A percentile compares a stretch with the other conserved stretches of the same genome.
Evolutionary conservation across 306 rosid genomes (phyloP).

Genomic region (Betula pendula): DNA sequence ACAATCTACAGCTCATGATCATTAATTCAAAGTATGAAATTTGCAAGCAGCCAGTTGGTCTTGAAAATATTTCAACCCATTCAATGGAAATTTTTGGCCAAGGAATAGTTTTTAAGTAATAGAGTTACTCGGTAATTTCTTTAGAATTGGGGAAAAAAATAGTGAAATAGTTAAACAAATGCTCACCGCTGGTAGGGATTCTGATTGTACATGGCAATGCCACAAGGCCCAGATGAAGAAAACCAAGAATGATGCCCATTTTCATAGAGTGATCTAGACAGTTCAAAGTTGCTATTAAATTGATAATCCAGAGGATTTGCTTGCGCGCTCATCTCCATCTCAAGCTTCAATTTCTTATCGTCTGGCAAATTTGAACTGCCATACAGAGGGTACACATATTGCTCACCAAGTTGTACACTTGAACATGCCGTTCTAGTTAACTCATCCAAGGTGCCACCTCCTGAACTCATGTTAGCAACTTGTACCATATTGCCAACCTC

Average conservation of each 20-base stretch:
- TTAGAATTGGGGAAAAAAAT: neutral
- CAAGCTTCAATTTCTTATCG: slow-evolving; percentile 36
- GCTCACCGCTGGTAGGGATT: slow-evolving; percentile 54
- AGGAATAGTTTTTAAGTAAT: neutral
- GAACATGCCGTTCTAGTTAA: slow-evolving; percentile 47
- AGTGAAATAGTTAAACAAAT: neutral
- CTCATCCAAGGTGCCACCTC: slow-evolving; percentile 47
- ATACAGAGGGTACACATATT: slow-evolving; percentile 47
- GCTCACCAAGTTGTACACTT: slow-evolving; percentile 48
- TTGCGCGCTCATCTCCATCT: slow-evolving; percentile 36
- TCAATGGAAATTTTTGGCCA: neutral
- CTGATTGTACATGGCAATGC: slow-evolving; percentile 59
- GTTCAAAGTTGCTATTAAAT: slow-evolving; percentile 45
- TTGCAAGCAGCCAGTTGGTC: neutral
- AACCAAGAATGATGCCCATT: slow-evolving; percentile 59
- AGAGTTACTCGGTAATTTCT: neutral
- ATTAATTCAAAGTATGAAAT: neutral
- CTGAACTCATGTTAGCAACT: slow-evolving; percentile 46
- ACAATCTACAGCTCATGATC: neutral
- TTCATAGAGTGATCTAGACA: slow-evolving; percentile 52
- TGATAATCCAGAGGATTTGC: slow-evolving; percentile 48
- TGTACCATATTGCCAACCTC: slow-evolving; percentile 55
- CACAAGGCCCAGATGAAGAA: slow-evolving; percentile 48
- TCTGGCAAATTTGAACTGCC: slow-evolving; percentile 30
- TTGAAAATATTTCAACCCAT: neutral